These are phyloP conservation scores for Ascobolus immersus DNA, from an alignment of 495 filamentous ascomycete genomes.

Conservation along the genomic window DNA sequence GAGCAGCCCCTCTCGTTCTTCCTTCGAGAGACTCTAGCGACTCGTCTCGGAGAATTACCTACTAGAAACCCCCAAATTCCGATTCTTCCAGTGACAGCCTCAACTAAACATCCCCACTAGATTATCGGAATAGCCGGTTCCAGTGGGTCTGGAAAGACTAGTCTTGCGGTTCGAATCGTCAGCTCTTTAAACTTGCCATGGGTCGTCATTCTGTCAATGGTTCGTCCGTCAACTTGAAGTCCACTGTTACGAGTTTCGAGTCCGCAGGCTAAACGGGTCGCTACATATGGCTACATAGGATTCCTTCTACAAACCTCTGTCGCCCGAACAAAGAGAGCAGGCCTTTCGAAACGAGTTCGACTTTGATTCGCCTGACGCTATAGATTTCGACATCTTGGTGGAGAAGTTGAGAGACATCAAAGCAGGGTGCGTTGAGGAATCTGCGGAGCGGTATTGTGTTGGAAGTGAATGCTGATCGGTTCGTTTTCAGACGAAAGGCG, in stretches of 20 bases:
- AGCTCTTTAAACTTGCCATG: constrained; percentile 73
- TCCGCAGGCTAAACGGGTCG: constrained; percentile 1
- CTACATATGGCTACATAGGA: constrained; percentile 32
- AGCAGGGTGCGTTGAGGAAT: constrained; percentile 40
- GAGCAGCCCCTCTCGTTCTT: constrained; percentile 1
- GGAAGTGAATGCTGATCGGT: constrained; percentile 3
- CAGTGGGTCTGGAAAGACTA: constrained; percentile 95
- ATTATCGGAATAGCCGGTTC: constrained; percentile 93
- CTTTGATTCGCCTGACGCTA: constrained; percentile 79
- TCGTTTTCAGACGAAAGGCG: constrained; percentile 44
- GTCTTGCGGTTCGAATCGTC: constrained; percentile 74
- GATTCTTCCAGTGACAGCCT: neutral
- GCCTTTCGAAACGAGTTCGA: constrained; percentile 84
- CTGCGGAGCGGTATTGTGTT: constrained; percentile 1
- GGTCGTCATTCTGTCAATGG: constrained; percentile 94
- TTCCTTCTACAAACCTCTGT: constrained; percentile 80
- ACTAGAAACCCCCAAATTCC: neutral
- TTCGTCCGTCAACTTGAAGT: constrained; percentile 19
- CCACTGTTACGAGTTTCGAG: neutral
- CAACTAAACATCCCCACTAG: constrained; percentile 6
- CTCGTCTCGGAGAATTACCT: neutral
- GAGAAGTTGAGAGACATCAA: constrained; percentile 64
- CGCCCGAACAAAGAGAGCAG: constrained; percentile 39
- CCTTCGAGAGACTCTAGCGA: too few relatives aligned
- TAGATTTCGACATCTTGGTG: constrained; percentile 79